Evolutionary conservation across 1,284 basidiomycete species (phyloP).

Genomic region (Rhodotorula sp.): DNA sequence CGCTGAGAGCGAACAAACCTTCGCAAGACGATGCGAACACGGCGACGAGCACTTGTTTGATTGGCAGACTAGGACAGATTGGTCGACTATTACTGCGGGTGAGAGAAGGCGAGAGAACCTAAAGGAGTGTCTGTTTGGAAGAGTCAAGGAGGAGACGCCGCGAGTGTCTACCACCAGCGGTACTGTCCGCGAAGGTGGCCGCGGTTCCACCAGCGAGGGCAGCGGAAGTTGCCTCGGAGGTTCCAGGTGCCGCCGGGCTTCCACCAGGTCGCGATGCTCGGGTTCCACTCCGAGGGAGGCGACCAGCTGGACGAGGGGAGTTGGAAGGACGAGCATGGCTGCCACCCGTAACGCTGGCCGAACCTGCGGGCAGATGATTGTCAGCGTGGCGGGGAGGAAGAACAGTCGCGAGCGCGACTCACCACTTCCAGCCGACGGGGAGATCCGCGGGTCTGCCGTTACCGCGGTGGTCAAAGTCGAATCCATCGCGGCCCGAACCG

Average conservation of each 20-base stretch:
- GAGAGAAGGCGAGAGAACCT: no score
- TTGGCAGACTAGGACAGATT: no score
- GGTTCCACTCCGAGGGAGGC: not conserved
- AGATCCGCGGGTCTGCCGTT: not conserved
- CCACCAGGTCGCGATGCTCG: slow-evolving; percentile 5
- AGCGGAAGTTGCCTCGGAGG: not conserved
- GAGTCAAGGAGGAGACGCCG: not conserved
- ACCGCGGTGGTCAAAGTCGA: slow-evolving; percentile 13
- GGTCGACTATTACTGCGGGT: no score
- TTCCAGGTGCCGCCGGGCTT: not conserved
- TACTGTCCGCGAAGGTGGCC: not conserved
- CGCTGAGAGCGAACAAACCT: no score
- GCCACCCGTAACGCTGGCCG: slow-evolving; percentile 5
- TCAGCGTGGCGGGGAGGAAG: not conserved
- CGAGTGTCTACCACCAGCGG: not conserved
- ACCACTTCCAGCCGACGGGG: slow-evolving; percentile 10
- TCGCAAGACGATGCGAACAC: no score
- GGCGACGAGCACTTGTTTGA: no score
- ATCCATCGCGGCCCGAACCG: slow-evolving; percentile 7
- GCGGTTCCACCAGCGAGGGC: slow-evolving; percentile 6
- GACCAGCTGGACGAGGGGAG: not conserved
- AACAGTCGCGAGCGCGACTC: no score
- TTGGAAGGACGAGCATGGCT: not conserved
- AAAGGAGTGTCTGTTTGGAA: not conserved
- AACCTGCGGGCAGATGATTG: not conserved